Conservation (phyloP, 495 filamentous ascomycete genomes). For the Penicillium angulare region DNA sequence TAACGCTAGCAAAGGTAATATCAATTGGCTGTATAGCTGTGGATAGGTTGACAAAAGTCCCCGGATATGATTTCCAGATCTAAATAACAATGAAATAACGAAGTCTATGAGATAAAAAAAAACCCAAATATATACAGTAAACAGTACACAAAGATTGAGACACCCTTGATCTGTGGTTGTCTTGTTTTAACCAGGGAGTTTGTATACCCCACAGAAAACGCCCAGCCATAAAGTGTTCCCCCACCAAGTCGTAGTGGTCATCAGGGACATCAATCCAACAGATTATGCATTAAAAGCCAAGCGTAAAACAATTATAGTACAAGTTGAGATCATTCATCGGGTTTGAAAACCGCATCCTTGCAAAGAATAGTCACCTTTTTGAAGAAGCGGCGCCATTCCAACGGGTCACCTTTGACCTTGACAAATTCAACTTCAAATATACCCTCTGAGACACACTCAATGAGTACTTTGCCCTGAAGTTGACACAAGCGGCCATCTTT, state of each 20-base stretch:
- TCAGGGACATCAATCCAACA: background rate
- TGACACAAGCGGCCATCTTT: slow-evolving; percentile 76
- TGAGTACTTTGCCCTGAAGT: slow-evolving; percentile 77
- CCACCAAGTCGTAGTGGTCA: slow-evolving; percentile 2
- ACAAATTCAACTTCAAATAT: slow-evolving; percentile 87
- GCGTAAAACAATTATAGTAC: too few species aligned
- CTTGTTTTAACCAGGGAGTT: too few species aligned
- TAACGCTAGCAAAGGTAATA: too few species aligned
- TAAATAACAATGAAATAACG: background rate
- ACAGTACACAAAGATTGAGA: slow-evolving; percentile 1
- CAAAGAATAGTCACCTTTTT: slow-evolving; percentile 84
- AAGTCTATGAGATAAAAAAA: too few species aligned
- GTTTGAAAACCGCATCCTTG: slow-evolving; percentile 70
- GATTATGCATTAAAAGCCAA: too few species aligned
- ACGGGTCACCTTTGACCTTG: slow-evolving; percentile 91
- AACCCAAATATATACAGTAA: slow-evolving; percentile 4
- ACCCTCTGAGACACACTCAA: slow-evolving; percentile 65
- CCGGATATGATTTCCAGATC: background rate
- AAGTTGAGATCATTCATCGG: slow-evolving; percentile 28
- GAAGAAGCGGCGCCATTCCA: slow-evolving; percentile 97
- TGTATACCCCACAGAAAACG: slow-evolving; percentile 11
- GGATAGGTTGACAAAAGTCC: too few species aligned
- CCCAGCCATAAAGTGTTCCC: slow-evolving; percentile 6
- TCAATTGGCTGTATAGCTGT: too few species aligned
- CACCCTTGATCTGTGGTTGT: too few species aligned